Conservation (phyloP, 768 basidiomycete species). For the Clavaria fumosa region DNA sequence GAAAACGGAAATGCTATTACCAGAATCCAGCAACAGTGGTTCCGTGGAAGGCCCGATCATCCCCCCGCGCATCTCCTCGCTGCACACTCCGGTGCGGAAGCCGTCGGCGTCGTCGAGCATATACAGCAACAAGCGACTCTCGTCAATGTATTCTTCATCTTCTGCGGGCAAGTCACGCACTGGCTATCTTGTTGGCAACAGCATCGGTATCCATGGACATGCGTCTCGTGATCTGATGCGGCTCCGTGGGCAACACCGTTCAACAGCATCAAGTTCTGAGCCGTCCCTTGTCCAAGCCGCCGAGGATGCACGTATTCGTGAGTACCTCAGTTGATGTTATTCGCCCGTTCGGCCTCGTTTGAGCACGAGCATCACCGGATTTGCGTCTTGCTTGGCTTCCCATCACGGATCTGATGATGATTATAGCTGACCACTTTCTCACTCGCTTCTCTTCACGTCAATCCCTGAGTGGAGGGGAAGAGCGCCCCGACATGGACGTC, state of each 20-base stretch:
- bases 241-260: constrained; percentile 51
- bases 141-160: constrained; percentile 23
- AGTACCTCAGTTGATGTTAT: constrained; percentile 5
- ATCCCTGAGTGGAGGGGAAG: constrained; percentile 30
- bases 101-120: constrained; percentile 19
- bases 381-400: constrained; percentile 2
- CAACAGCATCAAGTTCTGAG: constrained; percentile 66
- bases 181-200: constrained; percentile 18
- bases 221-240: constrained; percentile 21
- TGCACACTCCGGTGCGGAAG: constrained; percentile 23
- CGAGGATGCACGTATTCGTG: constrained; percentile 36
- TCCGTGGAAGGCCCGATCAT: constrained; percentile 20
- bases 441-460: constrained; percentile 31
- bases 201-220: constrained; percentile 10
- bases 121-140: constrained; percentile 13
- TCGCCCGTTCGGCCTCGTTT: too few species aligned
- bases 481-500: constrained; percentile 39
- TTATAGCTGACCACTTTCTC: too few species aligned
- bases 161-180: constrained; percentile 31
- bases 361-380: too few species aligned
- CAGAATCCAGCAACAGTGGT: neutral
- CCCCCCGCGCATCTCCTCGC: constrained; percentile 36
- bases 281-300: constrained; percentile 53
- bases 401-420: too few species aligned
- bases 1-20: constrained; percentile 9